Evolutionary conservation across 441 rosid genomes (phyloP).

Genomic region (Bocquillonia castaneifolia): DNA sequence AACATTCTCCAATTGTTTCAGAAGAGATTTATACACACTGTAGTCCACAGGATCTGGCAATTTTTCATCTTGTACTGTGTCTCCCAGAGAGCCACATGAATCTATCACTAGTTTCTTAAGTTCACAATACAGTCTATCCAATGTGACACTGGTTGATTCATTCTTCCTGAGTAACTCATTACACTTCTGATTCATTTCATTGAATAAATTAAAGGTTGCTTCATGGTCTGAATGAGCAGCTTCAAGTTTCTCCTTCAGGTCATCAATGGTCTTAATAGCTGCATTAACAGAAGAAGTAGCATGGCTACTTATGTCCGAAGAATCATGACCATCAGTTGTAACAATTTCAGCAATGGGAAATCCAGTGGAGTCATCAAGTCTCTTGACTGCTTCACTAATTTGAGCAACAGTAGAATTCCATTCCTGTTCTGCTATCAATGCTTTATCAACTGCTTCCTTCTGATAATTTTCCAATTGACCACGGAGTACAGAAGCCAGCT

Average conservation of each 20-base stretch:
- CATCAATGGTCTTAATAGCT: constrained; percentile 51
- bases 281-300: constrained; percentile 53
- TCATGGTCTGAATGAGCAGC: constrained; percentile 43
- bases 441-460: constrained; percentile 56
- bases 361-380: constrained; percentile 55
- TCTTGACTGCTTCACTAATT: constrained; percentile 48
- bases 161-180: constrained; percentile 43
- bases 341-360: constrained; percentile 26
- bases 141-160: constrained; percentile 36
- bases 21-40: constrained; percentile 37
- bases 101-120: constrained; percentile 50
- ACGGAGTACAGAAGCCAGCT: constrained; percentile 40
- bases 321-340: constrained; percentile 31
- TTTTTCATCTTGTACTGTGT: constrained; percentile 32
- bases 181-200: constrained; percentile 53
- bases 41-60: constrained; percentile 44
- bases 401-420: constrained; percentile 45
- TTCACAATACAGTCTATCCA: constrained; percentile 43
- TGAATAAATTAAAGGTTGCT: constrained; percentile 31
- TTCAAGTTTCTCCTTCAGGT: constrained; percentile 59
- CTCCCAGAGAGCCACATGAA: constrained; percentile 40
- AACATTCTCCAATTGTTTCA: constrained; percentile 50
- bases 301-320: constrained; percentile 40
- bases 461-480: constrained; percentile 52
- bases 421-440: constrained; percentile 47